These are phyloP conservation scores for Pulveroboletus sp. DNA, from an alignment of 768 basidiomycete genomes.

Conservation along the genomic window DNA sequence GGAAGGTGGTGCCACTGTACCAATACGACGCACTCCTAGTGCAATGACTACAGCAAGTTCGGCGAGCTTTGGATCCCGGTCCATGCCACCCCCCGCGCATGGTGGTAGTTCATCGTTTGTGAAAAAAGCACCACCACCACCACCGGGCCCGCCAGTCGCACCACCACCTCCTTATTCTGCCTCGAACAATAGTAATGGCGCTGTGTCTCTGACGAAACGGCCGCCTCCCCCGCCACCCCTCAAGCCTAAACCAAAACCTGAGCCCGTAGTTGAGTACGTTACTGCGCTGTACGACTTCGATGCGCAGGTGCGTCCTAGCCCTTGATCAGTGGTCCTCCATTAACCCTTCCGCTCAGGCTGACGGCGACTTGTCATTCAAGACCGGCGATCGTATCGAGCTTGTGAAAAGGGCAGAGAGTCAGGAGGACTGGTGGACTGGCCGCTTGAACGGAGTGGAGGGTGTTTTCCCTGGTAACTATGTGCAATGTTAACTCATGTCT, in stretches of 20 bases:
- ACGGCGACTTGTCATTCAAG: slow-evolving; percentile 87
- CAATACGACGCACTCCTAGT: slow-evolving; percentile 32
- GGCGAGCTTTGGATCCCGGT: slow-evolving; percentile 22
- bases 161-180: slow-evolving; percentile 42
- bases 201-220: slow-evolving; percentile 49
- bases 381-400: slow-evolving; percentile 90
- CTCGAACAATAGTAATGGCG: slow-evolving; percentile 15
- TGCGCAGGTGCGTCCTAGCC: slow-evolving; percentile 59
- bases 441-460: slow-evolving; percentile 76
- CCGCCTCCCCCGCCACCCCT: slow-evolving; percentile 92
- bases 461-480: slow-evolving; percentile 77
- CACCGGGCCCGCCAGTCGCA: slow-evolving; percentile 30
- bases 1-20: slow-evolving; percentile 30
- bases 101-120: slow-evolving; percentile 30
- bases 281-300: slow-evolving; percentile 93
- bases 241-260: slow-evolving; percentile 80
- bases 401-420: slow-evolving; percentile 71
- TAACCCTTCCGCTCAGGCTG: slow-evolving; percentile 49
- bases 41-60: slow-evolving; percentile 26
- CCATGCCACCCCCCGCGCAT: slow-evolving; percentile 22
- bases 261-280: slow-evolving; percentile 66
- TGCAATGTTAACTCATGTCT: slow-evolving; percentile 18
- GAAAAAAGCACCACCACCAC: slow-evolving; percentile 42
- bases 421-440: slow-evolving; percentile 99
- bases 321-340: neutral